Evolutionary conservation across 2,329 filamentous ascomycete species (phyloP).

Genomic region (Basipetospora chlamydospora): DNA sequence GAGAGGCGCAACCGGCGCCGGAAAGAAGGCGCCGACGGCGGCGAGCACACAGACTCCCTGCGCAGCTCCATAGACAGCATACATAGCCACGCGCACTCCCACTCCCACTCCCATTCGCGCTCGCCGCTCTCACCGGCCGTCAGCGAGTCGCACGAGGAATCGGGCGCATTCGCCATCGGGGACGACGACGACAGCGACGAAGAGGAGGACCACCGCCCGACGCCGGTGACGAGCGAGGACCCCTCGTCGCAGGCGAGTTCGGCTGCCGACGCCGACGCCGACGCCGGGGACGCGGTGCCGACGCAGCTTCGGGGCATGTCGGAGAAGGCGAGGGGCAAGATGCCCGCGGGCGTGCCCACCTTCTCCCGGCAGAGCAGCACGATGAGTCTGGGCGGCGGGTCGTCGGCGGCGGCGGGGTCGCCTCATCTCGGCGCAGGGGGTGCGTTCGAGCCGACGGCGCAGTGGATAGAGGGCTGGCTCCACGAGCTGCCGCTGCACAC

Average conservation of each 20-base stretch:
- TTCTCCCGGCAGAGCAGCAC: slow-evolving; percentile 88
- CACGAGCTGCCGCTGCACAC: slow-evolving; percentile 81
- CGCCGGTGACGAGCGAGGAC: slow-evolving; percentile 47
- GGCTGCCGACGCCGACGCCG: slow-evolving; percentile 42
- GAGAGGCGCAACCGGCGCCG: slow-evolving; percentile 59
- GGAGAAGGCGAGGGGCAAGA: slow-evolving; percentile 91
- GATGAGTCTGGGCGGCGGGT: slow-evolving; percentile 54
- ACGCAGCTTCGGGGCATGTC: slow-evolving; percentile 83
- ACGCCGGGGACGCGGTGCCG: slow-evolving; percentile 71
- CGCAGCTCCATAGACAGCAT: slow-evolving; percentile 55
- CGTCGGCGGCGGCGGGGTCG: slow-evolving; percentile 44
- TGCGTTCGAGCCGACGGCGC: slow-evolving; percentile 61
- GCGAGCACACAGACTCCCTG: slow-evolving; percentile 37
- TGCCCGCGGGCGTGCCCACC: slow-evolving; percentile 67
- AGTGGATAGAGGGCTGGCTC: slow-evolving; percentile 93
- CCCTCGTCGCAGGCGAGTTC: slow-evolving; percentile 55
- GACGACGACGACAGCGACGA: slow-evolving; percentile 56
- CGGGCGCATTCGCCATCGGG: slow-evolving; percentile 74
- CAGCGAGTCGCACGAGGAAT: slow-evolving; percentile 58
- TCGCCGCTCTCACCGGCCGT: slow-evolving; percentile 40
- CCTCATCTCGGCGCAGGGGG: slow-evolving; percentile 19
- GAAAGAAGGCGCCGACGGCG: slow-evolving; percentile 44
- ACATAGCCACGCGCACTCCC: slow-evolving; percentile 42
- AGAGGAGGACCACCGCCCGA: slow-evolving; percentile 37
- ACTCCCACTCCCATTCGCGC: too few relatives aligned